Base-by-base conservation (phyloP, 2,329 filamentous ascomycete species). In the Colletotrichum agaves region DNA sequence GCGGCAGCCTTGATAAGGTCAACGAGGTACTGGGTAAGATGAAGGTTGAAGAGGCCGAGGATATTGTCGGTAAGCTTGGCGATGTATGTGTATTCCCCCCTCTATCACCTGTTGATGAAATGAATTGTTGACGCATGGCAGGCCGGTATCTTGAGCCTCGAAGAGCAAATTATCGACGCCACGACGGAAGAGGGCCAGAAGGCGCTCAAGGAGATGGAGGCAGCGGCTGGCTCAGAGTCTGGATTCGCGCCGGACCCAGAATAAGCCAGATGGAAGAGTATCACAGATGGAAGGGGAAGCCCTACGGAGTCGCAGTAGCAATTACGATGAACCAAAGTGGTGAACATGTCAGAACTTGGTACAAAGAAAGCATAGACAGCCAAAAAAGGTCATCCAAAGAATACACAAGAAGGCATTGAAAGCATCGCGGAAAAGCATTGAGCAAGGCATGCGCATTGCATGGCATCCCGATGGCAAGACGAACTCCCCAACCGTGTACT, bases 101-200 rank as follows among this genome's bases (percentile, higher is more conserved):
- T 19, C 21, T 6, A 39, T 57, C 21, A 35, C 35, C 10, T 57
- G 31, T 33, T n/a, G 50, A 52, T 39, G 63, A 58, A 52, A 50
- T 37, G n/a, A n/a, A 64, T 70, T 58, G 76, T 79, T 52, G 49
- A 12, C 55, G 35, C 50, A 47, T 33, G 37, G 59, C 70, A 90
- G 81, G 93, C 93, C 15, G 93, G 93, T 41, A 95, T 98, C 84
- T 80, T 99, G 72, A 97, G 93, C 77, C 79, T 99, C 57, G 94
- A 98, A 78, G 90, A 97, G 75, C 90, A 97, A 56, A 93, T 99
- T 58, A 97, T 99, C 72, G 96, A 99, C 80, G 93, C 94, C 1
- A 99, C 94, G 50, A 97, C 95, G 2, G 91, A 94, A 75, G 90
- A 96, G 77, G 94, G 94, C 3, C 87, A 91, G 82, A 88, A 90